Base-by-base conservation (phyloP, 441 rosid species). In the Euphorbia celastroides region DNA sequence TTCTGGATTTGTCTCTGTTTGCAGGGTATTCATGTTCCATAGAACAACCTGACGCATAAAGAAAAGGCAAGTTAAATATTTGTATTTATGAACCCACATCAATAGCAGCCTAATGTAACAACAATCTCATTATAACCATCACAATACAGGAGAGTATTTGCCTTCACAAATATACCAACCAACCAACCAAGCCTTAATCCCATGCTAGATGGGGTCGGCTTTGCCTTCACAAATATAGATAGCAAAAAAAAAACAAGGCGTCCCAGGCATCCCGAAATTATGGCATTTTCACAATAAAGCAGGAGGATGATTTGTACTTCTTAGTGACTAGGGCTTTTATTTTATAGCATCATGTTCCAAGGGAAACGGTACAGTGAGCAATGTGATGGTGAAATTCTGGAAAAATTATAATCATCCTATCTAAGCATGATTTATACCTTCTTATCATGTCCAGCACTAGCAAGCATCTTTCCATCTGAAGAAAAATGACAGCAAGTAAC, bases 401-500 rank as follows among this genome's bases (percentile, higher is more conserved):
- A 6, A 2, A 12, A 1, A 17, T 25, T 46, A 1, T 16, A 34
- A 56, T 17, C 30, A 41, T 31, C 31, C 34, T 17, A 4, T 57
- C 26, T 22, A 57, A 57, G 52, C 25, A 62, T 62, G 48, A 28
- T 55, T 19, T 51, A 38, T 74, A 86, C 91, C 87, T 88, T 86
- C 75, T 77, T 86, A 71, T 88, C 91, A 76, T 86, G 89, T 42
- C 94, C 91, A 65, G 82, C 86, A 75, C 84, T 83, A 22, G 88
- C 93, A 55, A 88, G 85, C 67, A 86, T 63, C 77, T 84, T 86
- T 50, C 93, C 93, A 72, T 86, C 89, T 30, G 91, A 82, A 67
- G 94, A 88, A 73, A 86, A 88, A 81, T 88, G 91, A 66, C 94
- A 88, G 78, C 94, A 88, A 50, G 88, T 84, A 64, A 86, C 86